A percentile compares a stretch with the other conserved stretches of the same genome.
phyloP scores from a whole-genome alignment of 148 eudicot genomes.

The Suaeda aralocaspica region DNA sequence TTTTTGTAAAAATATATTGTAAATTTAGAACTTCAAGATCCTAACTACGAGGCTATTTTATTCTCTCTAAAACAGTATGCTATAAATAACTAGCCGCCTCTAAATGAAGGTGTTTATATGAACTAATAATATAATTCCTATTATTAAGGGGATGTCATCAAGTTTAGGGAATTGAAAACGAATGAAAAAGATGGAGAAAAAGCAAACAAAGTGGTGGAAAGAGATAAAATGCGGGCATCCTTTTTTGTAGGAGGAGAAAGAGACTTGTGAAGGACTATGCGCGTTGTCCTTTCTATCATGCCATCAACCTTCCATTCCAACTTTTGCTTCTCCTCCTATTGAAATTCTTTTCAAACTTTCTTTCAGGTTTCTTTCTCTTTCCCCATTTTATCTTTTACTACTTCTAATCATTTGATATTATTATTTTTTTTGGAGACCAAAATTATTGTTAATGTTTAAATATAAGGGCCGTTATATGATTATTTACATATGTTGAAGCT shows the following conservation, averaged over 20 bases:
- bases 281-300: slow-evolving; percentile 23
- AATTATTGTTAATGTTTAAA: too few relatives aligned
- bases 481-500: too few relatives aligned
- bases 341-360: slow-evolving; percentile 21
- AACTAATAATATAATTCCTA: background rate
- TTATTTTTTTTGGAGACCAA: background rate
- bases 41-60: background rate
- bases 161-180: background rate
- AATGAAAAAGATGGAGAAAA: slow-evolving; percentile 4
- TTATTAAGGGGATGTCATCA: slow-evolving; percentile 17
- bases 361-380: slow-evolving; percentile 23
- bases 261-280: slow-evolving; percentile 21
- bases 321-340: slow-evolving; percentile 28
- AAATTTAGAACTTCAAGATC: background rate
- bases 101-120: background rate
- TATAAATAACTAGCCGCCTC: background rate
- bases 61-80: background rate
- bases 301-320: slow-evolving; percentile 15
- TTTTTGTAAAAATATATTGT: too few relatives aligned
- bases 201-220: background rate
- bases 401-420: background rate
- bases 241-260: slow-evolving; percentile 32
- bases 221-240: slow-evolving; percentile 18
- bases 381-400: background rate
- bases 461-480: too few relatives aligned